phyloP scores from a whole-genome alignment of 1,284 basidiomycete species.

The Sporisorium sorghi region DNA sequence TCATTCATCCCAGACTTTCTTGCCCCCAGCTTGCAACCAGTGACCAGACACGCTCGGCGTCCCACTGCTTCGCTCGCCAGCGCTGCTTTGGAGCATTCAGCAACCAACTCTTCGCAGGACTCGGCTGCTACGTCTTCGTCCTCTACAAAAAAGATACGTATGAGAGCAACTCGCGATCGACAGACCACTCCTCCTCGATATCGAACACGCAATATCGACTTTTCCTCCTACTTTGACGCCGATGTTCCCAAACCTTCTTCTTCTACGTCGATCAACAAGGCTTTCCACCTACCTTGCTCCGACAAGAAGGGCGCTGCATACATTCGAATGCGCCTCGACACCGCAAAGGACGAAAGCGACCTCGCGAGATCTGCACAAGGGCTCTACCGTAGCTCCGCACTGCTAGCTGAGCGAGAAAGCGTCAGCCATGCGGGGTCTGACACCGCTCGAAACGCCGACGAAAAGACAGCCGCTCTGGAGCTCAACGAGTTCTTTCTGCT shows the following conservation, averaged over 20 bases:
- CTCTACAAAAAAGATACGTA: not conserved
- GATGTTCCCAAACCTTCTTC: not conserved
- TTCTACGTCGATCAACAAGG: not conserved
- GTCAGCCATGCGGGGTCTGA: not conserved
- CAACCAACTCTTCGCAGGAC: not conserved
- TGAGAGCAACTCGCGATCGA: not conserved
- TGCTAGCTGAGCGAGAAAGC: constrained; percentile 11
- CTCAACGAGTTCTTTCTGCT: constrained; percentile 27
- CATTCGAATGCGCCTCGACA: not conserved
- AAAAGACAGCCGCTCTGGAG: not conserved
- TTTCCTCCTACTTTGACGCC: constrained; percentile 14
- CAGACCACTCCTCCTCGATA: not conserved
- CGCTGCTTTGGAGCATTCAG: not conserved
- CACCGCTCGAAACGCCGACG: not conserved
- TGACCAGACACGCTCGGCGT: not conserved
- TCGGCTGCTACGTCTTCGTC: not conserved
- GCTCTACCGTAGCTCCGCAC: constrained; percentile 5
- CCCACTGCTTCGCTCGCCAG: constrained; percentile 12
- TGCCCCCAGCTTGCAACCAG: constrained; percentile 13
- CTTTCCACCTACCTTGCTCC: too few relatives aligned
- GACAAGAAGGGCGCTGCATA: not conserved
- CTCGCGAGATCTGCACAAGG: constrained; percentile 1
- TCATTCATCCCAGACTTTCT: constrained; percentile 23
- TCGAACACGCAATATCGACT: not conserved
- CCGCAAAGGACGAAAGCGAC: not conserved